Conservation (phyloP, 1,284 basidiomycete species). For the Porodaedalea pini region DNA sequence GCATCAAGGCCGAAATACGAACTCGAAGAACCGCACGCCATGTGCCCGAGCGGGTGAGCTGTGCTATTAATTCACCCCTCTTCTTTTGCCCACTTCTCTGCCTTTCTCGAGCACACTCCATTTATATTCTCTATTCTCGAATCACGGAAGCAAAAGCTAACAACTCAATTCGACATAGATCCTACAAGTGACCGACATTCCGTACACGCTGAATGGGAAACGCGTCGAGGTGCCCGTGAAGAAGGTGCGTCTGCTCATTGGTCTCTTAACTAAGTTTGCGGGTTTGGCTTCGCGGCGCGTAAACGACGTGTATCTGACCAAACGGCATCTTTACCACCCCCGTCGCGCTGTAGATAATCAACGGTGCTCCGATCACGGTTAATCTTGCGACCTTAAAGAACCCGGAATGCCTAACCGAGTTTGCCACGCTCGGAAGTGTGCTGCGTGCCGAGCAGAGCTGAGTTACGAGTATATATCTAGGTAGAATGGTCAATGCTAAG, state of each 20-base stretch:
- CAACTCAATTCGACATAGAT: slow-evolving; percentile 43
- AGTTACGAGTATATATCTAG: slow-evolving; percentile 17
- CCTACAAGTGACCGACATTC: slow-evolving; percentile 68
- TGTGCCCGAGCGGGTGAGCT: slow-evolving; percentile 62
- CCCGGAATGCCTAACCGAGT: slow-evolving; percentile 68
- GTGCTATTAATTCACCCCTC: not conserved
- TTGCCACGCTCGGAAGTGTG: slow-evolving; percentile 51
- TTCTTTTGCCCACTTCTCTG: slow-evolving; percentile 9
- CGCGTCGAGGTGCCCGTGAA: slow-evolving; percentile 82
- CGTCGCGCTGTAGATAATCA: slow-evolving; percentile 57
- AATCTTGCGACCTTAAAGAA: slow-evolving; percentile 78
- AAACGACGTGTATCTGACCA: slow-evolving; percentile 11
- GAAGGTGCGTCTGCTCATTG: slow-evolving; percentile 47
- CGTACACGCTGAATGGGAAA: slow-evolving; percentile 85
- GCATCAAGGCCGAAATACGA: slow-evolving; percentile 64
- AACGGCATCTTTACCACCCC: slow-evolving; percentile 27
- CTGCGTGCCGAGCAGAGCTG: slow-evolving; percentile 42
- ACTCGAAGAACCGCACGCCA: slow-evolving; percentile 67
- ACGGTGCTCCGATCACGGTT: slow-evolving; percentile 69
- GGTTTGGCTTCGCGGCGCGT: not conserved
- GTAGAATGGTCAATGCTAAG: slow-evolving; percentile 19
- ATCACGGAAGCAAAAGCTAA: slow-evolving; percentile 14
- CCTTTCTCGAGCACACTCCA: slow-evolving; percentile 3
- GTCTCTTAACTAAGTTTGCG: slow-evolving; percentile 11
- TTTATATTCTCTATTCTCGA: not conserved